phyloP scores from a whole-genome alignment of 1,139 yeast species.

The Pichia sp. region DNA sequence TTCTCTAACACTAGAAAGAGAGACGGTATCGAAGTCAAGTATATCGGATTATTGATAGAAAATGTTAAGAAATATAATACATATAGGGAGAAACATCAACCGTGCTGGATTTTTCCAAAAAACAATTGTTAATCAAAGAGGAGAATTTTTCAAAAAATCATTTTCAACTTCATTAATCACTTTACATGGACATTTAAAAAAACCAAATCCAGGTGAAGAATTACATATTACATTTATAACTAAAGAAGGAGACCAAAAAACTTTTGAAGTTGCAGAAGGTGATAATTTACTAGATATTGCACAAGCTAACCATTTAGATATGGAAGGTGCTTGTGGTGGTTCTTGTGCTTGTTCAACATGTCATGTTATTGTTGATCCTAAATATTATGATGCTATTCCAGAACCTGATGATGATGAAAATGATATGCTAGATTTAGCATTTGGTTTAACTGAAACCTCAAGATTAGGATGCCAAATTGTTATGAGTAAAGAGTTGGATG shows the following conservation, averaged over 20 bases:
- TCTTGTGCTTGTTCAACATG: slow-evolving; percentile 98
- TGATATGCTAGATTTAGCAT: slow-evolving; percentile 96
- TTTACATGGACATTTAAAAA: slow-evolving; percentile 77
- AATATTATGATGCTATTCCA: slow-evolving; percentile 78
- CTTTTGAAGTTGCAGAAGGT: slow-evolving; percentile 85
- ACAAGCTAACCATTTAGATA: slow-evolving; percentile 85
- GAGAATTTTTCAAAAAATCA: slow-evolving; percentile 5
- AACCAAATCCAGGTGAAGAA: slow-evolving; percentile 92
- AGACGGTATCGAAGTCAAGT: neutral
- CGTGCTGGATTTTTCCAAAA: neutral
- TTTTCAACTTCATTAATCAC: slow-evolving; percentile 16
- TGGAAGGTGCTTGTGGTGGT: slow-evolving; percentile 98
- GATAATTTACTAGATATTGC: slow-evolving; percentile 91
- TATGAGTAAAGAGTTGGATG: slow-evolving; percentile 87
- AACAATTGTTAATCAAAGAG: neutral
- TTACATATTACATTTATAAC: slow-evolving; percentile 83
- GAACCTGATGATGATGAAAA: slow-evolving; percentile 98
- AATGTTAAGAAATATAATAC: neutral
- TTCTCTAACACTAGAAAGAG: neutral
- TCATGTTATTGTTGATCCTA: slow-evolving; percentile 94
- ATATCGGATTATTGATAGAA: neutral
- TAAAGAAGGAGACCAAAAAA: slow-evolving; percentile 79
- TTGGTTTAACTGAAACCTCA: slow-evolving; percentile 93
- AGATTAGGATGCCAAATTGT: slow-evolving; percentile 90
- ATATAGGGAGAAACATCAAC: neutral